Evolutionary conservation across 176 grass and related monocot species (phyloP).

Genomic region (Oryza australiensis): DNA sequence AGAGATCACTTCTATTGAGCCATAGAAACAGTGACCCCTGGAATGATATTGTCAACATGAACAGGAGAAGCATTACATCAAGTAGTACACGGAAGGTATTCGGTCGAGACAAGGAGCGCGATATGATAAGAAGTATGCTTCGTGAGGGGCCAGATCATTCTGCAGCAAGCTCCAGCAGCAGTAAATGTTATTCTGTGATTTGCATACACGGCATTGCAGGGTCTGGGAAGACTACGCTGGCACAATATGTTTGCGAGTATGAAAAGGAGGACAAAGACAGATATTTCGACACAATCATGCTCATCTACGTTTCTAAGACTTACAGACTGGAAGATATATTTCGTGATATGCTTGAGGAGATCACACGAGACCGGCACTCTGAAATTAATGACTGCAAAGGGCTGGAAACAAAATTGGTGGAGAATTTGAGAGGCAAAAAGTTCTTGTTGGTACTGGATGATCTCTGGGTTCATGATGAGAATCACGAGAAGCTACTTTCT

Average conservation of each 20-base stretch:
- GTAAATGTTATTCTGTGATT: constrained; percentile 14
- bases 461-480: constrained; percentile 1
- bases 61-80: constrained; percentile 14
- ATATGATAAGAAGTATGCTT: not conserved
- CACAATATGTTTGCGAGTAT: constrained; percentile 5
- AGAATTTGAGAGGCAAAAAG: not conserved
- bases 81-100: not conserved
- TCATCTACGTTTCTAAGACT: not conserved
- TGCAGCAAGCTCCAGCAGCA: not conserved
- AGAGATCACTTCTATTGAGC: not conserved
- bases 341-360: not conserved
- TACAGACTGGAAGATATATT: not conserved
- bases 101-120: not conserved
- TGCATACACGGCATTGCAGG: constrained; percentile 27
- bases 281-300: not conserved
- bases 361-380: not conserved
- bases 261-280: not conserved
- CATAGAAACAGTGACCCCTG: not conserved
- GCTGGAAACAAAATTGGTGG: not conserved
- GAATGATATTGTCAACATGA: constrained; percentile 5
- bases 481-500: not conserved
- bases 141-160: not conserved
- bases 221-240: constrained; percentile 37
- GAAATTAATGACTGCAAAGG: not conserved
- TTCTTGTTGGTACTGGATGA: constrained; percentile 57